Percentiles rank a stretch among this genome's conserved stretches.
Conservation (phyloP, 192 early-diverging fungal genomes). For the Physocladia obscura region DNA sequence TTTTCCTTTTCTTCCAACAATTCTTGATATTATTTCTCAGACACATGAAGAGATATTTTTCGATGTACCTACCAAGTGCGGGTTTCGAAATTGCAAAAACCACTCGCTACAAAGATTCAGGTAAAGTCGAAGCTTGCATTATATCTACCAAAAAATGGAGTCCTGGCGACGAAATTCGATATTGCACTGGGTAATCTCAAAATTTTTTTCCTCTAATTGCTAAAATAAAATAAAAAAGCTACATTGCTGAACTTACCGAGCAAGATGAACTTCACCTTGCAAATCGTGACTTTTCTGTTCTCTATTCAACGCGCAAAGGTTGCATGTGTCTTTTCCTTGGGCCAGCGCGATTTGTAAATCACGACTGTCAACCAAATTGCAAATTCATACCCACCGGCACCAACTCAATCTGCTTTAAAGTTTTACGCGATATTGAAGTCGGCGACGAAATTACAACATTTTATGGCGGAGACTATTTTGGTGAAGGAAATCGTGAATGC, state of each 20-base stretch:
- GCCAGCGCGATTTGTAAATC: conserved; percentile 74
- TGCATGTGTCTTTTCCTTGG: conserved; percentile 66
- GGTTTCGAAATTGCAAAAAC: conserved; percentile 69
- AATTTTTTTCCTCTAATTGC: background rate
- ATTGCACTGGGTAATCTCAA: conserved; percentile 40
- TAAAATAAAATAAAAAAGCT: background rate
- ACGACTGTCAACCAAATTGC: conserved; percentile 70
- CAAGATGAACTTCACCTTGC: conserved; percentile 43
- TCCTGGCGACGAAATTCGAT: conserved; percentile 49
- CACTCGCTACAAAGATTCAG: conserved; percentile 49
- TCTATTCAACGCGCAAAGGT: conserved; percentile 58
- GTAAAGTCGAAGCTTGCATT: conserved; percentile 54
- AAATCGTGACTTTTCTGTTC: conserved; percentile 67
- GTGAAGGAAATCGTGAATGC: conserved; percentile 64
- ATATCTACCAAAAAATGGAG: conserved; percentile 49
- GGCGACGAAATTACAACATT: conserved; percentile 73
- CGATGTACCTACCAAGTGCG: conserved; percentile 62
- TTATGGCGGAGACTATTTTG: conserved; percentile 72
- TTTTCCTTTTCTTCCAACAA: background rate
- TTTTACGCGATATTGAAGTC: conserved; percentile 57
- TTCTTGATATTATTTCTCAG: too few species aligned
- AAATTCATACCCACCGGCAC: conserved; percentile 41
- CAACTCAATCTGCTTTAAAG: conserved; percentile 66
- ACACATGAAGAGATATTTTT: conserved; percentile 59
- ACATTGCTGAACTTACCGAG: conserved; percentile 50